Evolutionary conservation across 2,329 filamentous ascomycete genomes (phyloP).

Genomic region (Plenodomus lindquistii): DNA sequence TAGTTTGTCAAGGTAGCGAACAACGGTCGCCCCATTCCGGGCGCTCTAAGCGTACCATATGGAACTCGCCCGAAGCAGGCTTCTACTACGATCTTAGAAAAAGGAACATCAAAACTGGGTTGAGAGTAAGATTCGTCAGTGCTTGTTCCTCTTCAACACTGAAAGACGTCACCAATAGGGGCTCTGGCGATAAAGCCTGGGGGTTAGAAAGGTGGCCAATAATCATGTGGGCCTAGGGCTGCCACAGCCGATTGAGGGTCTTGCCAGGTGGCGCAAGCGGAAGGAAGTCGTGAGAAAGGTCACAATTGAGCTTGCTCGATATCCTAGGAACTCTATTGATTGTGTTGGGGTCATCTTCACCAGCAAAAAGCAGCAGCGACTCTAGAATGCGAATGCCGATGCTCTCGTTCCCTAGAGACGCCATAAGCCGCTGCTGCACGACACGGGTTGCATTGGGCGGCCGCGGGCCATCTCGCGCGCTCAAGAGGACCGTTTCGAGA

Average conservation of each 20-base stretch:
- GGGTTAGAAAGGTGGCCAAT: constrained; percentile 11
- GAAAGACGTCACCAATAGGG: constrained; percentile 7
- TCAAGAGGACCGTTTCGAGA: constrained; percentile 6
- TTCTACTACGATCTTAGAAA: constrained; percentile 6
- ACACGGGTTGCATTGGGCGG: constrained; percentile 10
- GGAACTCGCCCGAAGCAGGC: constrained; percentile 4
- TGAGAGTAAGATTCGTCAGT: constrained; percentile 10
- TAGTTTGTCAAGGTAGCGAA: constrained; percentile 11
- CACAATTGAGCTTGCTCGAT: constrained; percentile 7
- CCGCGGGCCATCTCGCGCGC: constrained; percentile 6
- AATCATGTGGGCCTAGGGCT: constrained; percentile 8
- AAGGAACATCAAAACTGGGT: constrained; percentile 4
- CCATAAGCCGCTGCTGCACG: constrained; percentile 9
- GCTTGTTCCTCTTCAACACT: constrained; percentile 5
- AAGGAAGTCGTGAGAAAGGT: constrained; percentile 7
- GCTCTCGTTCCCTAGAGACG: constrained; percentile 12
- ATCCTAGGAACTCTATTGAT: constrained; percentile 5
- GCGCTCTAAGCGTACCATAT: constrained; percentile 5
- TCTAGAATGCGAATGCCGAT: constrained; percentile 7
- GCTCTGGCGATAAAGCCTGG: constrained; percentile 2
- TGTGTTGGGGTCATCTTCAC: constrained; percentile 9
- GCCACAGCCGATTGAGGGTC: constrained; percentile 3
- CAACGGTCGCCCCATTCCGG: constrained; percentile 6
- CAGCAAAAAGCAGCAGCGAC: constrained; percentile 10
- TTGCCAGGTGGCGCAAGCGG: constrained; percentile 3